phyloP scores from a whole-genome alignment of 495 filamentous ascomycete species.

The Tuber umbilicatum region DNA sequence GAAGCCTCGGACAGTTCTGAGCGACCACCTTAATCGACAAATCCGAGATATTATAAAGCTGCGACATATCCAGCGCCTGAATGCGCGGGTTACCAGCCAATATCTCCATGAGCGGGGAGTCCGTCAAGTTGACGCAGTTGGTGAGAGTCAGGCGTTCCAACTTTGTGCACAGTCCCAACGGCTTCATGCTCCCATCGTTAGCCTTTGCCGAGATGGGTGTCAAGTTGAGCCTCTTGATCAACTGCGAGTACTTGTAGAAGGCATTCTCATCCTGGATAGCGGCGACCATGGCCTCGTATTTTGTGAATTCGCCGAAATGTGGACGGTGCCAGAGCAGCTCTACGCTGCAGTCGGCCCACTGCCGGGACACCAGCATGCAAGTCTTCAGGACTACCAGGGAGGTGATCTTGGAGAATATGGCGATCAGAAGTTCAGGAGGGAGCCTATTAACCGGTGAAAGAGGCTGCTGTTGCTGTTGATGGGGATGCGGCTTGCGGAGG shows the following conservation, averaged over 20 bases:
- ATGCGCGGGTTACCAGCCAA: slow-evolving; percentile 73
- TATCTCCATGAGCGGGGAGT: slow-evolving; percentile 71
- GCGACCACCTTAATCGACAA: slow-evolving; percentile 73
- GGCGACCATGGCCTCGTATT: slow-evolving; percentile 66
- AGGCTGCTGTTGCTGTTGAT: slow-evolving; percentile 24
- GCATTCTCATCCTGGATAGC: slow-evolving; percentile 62
- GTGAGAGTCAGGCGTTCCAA: slow-evolving; percentile 92
- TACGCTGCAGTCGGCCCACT: slow-evolving; percentile 87
- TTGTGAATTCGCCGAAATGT: slow-evolving; percentile 75
- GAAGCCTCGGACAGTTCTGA: slow-evolving; percentile 70
- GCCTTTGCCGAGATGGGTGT: slow-evolving; percentile 67
- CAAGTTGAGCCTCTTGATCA: slow-evolving; percentile 86
- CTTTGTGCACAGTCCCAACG: slow-evolving; percentile 76
- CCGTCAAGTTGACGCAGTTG: slow-evolving; percentile 77
- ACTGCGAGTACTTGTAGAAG: slow-evolving; percentile 76
- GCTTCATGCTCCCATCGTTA: slow-evolving; percentile 81
- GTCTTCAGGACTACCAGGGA: slow-evolving; percentile 67
- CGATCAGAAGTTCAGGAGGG: slow-evolving; percentile 89
- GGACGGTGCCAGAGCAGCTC: slow-evolving; percentile 94
- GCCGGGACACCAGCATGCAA: slow-evolving; percentile 86
- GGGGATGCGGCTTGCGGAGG: slow-evolving; percentile 6
- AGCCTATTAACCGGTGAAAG: slow-evolving; percentile 71
- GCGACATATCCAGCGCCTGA: slow-evolving; percentile 85
- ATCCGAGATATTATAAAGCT: slow-evolving; percentile 71
- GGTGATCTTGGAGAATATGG: slow-evolving; percentile 78